Percentiles rank a stretch among this genome's conserved stretches.
Evolutionary conservation across 768 basidiomycete genomes (phyloP).

Genomic region (Lepiota subincarnata): DNA sequence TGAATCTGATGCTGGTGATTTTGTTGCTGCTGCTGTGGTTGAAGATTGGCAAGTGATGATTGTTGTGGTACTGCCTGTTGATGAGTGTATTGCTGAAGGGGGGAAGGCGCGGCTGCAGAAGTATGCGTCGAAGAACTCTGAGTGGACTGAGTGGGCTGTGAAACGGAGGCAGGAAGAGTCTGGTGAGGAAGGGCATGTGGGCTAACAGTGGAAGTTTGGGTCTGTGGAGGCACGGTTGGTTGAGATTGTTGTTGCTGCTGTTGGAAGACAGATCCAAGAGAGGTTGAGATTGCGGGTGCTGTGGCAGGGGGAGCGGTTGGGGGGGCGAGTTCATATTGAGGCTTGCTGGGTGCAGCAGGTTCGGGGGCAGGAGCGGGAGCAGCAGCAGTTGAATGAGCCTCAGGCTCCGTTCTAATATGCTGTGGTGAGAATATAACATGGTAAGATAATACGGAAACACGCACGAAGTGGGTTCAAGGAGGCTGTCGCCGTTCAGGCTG

Average conservation of each 20-base stretch:
- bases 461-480: constrained; percentile 52
- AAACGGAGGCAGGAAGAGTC: constrained; percentile 31
- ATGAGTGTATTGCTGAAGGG: constrained; percentile 38
- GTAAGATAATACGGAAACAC: constrained; percentile 22
- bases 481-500: constrained; percentile 64
- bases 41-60: constrained; percentile 21
- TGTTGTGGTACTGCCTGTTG: constrained; percentile 31
- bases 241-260: constrained; percentile 27
- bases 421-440: constrained; percentile 9
- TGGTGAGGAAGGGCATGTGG: constrained; percentile 27
- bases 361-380: constrained; percentile 31
- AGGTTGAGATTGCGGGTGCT: constrained; percentile 33
- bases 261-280: constrained; percentile 43
- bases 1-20: constrained; percentile 30
- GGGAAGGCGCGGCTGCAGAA: constrained; percentile 28
- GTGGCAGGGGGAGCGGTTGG: constrained; percentile 37
- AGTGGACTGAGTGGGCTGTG: constrained; percentile 33
- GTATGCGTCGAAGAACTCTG: constrained; percentile 25
- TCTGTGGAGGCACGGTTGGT: constrained; percentile 14
- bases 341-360: constrained; percentile 26
- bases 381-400: constrained; percentile 19
- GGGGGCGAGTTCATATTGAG: constrained; percentile 27
- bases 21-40: constrained; percentile 30
- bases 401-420: constrained; percentile 29
- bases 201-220: constrained; percentile 25